Evolutionary conservation across 768 basidiomycete genomes (phyloP).

Genomic region (Calvatia gigantea): DNA sequence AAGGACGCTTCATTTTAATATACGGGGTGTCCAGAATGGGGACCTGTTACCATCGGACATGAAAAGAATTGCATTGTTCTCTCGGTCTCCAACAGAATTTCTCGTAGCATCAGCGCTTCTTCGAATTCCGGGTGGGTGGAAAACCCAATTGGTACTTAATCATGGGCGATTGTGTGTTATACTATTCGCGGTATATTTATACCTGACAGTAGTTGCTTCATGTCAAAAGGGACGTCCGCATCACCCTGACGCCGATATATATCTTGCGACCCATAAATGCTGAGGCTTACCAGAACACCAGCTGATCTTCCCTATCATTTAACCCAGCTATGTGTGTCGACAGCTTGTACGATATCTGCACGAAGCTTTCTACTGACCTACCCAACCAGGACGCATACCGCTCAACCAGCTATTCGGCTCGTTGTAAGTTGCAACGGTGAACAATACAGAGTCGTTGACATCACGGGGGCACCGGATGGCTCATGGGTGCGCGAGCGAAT

Average conservation of each 20-base stretch:
- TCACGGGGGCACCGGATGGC: constrained; percentile 43
- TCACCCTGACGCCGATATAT: constrained; percentile 13
- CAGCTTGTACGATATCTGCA: neutral
- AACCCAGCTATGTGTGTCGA: constrained; percentile 4
- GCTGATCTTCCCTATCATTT: neutral
- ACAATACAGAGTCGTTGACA: constrained; percentile 46
- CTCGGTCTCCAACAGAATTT: neutral
- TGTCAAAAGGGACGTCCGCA: constrained; percentile 8
- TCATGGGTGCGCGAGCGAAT: constrained; percentile 42
- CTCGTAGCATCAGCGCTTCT: neutral
- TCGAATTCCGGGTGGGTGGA: neutral
- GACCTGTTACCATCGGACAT: constrained; percentile 1
- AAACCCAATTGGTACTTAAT: constrained; percentile 1
- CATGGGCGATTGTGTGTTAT: neutral
- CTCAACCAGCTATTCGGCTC: constrained; percentile 36
- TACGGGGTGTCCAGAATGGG: neutral
- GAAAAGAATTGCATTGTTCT: neutral
- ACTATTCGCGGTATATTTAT: constrained; percentile 6
- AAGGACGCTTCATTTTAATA: constrained; percentile 6
- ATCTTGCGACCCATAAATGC: constrained; percentile 21
- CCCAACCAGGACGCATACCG: constrained; percentile 19
- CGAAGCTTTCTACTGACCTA: neutral
- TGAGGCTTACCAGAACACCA: neutral
- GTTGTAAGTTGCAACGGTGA: constrained; percentile 48
- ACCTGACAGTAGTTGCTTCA: constrained; percentile 7